Conservation (phyloP, 2,329 filamentous ascomycete genomes). For the Apiospora sp. region DNA sequence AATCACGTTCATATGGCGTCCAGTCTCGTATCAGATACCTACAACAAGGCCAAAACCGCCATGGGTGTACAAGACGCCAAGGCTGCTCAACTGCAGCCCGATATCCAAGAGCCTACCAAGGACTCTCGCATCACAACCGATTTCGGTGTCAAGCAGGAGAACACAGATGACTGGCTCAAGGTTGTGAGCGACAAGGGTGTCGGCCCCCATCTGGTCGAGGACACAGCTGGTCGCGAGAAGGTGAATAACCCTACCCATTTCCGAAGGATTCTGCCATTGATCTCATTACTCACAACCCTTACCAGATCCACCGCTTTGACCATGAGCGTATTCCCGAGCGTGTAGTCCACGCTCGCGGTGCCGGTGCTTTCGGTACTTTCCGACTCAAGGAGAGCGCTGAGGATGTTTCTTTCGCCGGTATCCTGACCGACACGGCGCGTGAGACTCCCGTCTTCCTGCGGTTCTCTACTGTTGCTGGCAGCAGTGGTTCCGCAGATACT, state of each 20-base stretch:
- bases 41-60: conserved; percentile 22
- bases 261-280: conserved; percentile 37
- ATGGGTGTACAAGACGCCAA: conserved; percentile 22
- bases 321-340: conserved; percentile 74
- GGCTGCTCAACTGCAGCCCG: conserved; percentile 4
- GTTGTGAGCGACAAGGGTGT: conserved; percentile 67
- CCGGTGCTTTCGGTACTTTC: conserved; percentile 75
- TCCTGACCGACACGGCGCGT: conserved; percentile 73
- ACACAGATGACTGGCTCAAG: conserved; percentile 81
- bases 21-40: conserved; percentile 10
- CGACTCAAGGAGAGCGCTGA: conserved; percentile 71
- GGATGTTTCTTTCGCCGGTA: conserved; percentile 69
- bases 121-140: conserved; percentile 76
- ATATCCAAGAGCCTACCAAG: conserved; percentile 43
- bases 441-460: conserved; percentile 70
- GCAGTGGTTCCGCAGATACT: conserved; percentile 73
- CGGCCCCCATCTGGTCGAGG: conserved; percentile 74
- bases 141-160: conserved; percentile 75
- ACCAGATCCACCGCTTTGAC: conserved; percentile 72
- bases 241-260: conserved; percentile 50
- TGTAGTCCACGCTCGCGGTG: conserved; percentile 74
- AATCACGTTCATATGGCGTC: conserved; percentile 21
- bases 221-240: conserved; percentile 77
- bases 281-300: conserved; percentile 29
- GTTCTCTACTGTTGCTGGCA: conserved; percentile 77